Evolutionary conservation across 768 basidiomycete genomes (phyloP).

Genomic region (Termitomyces sp.): DNA sequence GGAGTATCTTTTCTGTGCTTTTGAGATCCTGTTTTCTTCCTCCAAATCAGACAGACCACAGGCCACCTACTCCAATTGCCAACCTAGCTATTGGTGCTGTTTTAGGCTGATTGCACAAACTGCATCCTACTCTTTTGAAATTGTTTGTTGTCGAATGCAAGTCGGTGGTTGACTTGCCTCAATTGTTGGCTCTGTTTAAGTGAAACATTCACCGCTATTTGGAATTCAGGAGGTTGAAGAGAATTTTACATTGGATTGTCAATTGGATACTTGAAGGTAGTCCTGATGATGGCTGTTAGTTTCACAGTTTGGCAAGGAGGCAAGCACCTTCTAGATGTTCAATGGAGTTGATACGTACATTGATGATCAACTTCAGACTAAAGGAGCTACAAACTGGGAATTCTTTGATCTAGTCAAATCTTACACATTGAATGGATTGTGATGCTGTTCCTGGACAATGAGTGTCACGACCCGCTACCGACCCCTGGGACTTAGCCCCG

Average conservation of each 20-base stretch:
- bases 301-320: conserved; percentile 87
- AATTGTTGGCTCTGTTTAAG: conserved; percentile 75
- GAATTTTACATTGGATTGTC: conserved; percentile 90
- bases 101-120: conserved; percentile 85
- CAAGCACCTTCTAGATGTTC: conserved; percentile 50
- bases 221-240: conserved; percentile 63
- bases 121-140: conserved; percentile 91
- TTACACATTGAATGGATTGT: conserved; percentile 4
- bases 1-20: conserved; percentile 87
- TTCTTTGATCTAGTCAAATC: conserved; percentile 6
- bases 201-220: conserved; percentile 71
- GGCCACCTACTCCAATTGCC: conserved; percentile 39
- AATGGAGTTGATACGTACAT: conserved; percentile 15
- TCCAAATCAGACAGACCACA: conserved; percentile 28
- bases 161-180: conserved; percentile 81
- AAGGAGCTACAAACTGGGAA: conserved; percentile 2
- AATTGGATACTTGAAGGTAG: conserved; percentile 90
- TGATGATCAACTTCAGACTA: conserved; percentile 10
- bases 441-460: conserved; percentile 11
- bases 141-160: conserved; percentile 90
- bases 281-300: conserved; percentile 94
- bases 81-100: conserved; percentile 83
- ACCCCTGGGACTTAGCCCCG: too few relatives aligned
- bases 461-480: too few relatives aligned
- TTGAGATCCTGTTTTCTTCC: conserved; percentile 58